phyloP scores from a whole-genome alignment of 2,329 filamentous ascomycete genomes.

The Penicillium sp. region DNA sequence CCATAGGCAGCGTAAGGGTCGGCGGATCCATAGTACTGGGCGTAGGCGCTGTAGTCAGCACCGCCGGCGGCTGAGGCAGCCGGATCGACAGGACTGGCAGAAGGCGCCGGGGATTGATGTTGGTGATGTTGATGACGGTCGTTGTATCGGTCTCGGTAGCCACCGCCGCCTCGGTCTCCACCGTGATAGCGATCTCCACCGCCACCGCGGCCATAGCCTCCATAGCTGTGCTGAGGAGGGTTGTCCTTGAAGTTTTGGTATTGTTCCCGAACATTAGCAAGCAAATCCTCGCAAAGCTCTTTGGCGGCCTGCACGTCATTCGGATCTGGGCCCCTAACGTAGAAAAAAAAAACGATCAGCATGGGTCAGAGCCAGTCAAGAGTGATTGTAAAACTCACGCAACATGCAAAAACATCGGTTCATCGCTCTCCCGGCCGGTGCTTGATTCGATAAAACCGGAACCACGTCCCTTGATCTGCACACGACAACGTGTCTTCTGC shows the following conservation, averaged over 20 bases:
- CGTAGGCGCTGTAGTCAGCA: constrained; percentile 69
- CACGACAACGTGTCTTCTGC: constrained; percentile 86
- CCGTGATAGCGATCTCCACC: constrained; percentile 30
- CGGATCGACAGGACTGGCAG: constrained; percentile 41
- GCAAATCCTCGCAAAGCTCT: constrained; percentile 79
- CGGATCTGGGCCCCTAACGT: constrained; percentile 70
- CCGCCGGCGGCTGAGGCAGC: constrained; percentile 30
- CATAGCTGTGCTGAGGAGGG: constrained; percentile 60
- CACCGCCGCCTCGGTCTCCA: constrained; percentile 24
- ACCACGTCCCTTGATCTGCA: constrained; percentile 95
- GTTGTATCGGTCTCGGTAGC: constrained; percentile 29
- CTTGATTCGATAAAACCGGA: constrained; percentile 89
- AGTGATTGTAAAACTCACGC: constrained; percentile 51
- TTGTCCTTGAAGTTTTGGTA: constrained; percentile 88
- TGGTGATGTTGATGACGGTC: constrained; percentile 32
- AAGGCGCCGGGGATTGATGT: constrained; percentile 39
- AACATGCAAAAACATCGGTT: constrained; percentile 94
- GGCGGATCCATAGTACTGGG: constrained; percentile 68
- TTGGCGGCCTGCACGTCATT: constrained; percentile 82
- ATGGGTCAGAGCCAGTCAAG: neutral
- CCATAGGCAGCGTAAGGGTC: constrained; percentile 90
- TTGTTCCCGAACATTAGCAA: constrained; percentile 78
- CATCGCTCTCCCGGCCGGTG: constrained; percentile 86
- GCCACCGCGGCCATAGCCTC: constrained; percentile 41
- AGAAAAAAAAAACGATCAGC: constrained; percentile 4